Evolutionary conservation across 768 basidiomycete species (phyloP).

Genomic region (Pisolithus microcarpus): DNA sequence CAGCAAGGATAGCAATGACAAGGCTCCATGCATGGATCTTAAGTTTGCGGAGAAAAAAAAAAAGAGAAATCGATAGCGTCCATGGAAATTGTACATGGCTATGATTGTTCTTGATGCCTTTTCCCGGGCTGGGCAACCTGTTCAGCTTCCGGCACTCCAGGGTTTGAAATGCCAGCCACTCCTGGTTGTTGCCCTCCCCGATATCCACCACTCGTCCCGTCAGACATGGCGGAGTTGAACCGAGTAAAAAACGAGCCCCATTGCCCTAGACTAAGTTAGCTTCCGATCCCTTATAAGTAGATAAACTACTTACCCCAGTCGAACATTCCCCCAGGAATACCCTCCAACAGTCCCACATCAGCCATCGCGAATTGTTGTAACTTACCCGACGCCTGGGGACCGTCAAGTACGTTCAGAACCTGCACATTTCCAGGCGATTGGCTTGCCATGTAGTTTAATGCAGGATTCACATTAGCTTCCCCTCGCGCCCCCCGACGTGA

Average conservation of each 20-base stretch:
- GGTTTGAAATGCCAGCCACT: background rate
- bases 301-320: slow-evolving; percentile 64
- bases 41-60: background rate
- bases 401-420: slow-evolving; percentile 71
- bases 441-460: slow-evolving; percentile 47
- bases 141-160: background rate
- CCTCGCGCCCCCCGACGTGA: slow-evolving; percentile 24
- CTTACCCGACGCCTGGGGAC: slow-evolving; percentile 44
- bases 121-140: too few species aligned
- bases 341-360: slow-evolving; percentile 66
- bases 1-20: too few species aligned
- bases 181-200: background rate
- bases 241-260: slow-evolving; percentile 80
- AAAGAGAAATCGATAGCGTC: background rate
- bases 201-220: slow-evolving; percentile 3
- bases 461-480: slow-evolving; percentile 65
- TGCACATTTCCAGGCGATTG: slow-evolving; percentile 49
- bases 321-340: slow-evolving; percentile 79
- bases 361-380: slow-evolving; percentile 61
- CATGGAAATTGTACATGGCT: too few species aligned
- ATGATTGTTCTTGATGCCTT: too few species aligned
- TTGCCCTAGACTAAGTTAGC: slow-evolving; percentile 44
- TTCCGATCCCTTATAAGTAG: background rate
- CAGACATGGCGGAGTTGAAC: slow-evolving; percentile 27
- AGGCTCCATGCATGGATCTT: background rate